Percentiles rank a stretch among this genome's conserved stretches.
These are phyloP conservation scores for Globisporangium canariense DNA, from an alignment of 352 stramenopile genomes.

Conservation along the genomic window DNA sequence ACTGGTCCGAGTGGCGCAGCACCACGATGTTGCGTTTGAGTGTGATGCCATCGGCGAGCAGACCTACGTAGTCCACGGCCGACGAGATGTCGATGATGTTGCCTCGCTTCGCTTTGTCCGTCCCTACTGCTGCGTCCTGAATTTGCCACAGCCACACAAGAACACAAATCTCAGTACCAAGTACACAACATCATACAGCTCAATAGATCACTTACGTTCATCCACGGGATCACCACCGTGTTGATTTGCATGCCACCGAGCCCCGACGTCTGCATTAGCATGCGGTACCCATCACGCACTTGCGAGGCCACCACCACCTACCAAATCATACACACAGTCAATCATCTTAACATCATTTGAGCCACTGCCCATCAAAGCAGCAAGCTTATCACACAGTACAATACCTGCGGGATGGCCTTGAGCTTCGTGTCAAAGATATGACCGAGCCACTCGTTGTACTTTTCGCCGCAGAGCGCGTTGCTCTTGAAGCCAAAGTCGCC, in stretches of 20 bases:
- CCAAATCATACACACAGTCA: background rate
- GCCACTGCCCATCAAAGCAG: background rate
- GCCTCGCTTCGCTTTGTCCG: background rate
- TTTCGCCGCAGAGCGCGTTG: constrained; percentile 29
- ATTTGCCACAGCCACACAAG: background rate
- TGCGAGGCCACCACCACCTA: constrained; percentile 50
- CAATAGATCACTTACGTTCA: constrained; percentile 16
- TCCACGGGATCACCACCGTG: constrained; percentile 64
- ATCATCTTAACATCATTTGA: constrained; percentile 3
- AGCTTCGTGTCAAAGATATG: constrained; percentile 47
- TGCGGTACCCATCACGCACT: constrained; percentile 47
- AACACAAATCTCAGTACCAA: background rate
- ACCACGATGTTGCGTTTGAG: constrained; percentile 63
- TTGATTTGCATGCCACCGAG: constrained; percentile 80
- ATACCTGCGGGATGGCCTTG: constrained; percentile 49
- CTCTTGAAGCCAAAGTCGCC: constrained; percentile 32
- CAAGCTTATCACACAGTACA: background rate
- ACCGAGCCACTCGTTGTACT: constrained; percentile 41
- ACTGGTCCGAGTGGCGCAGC: constrained; percentile 36
- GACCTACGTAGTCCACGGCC: constrained; percentile 35
- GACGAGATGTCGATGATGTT: constrained; percentile 13
- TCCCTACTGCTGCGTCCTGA: constrained; percentile 5
- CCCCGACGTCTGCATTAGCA: constrained; percentile 62
- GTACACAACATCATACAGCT: background rate
- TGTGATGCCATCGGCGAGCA: constrained; percentile 45